These are phyloP conservation scores for Chalciporus sp. DNA, from an alignment of 1,284 basidiomycete genomes.

Conservation along the genomic window DNA sequence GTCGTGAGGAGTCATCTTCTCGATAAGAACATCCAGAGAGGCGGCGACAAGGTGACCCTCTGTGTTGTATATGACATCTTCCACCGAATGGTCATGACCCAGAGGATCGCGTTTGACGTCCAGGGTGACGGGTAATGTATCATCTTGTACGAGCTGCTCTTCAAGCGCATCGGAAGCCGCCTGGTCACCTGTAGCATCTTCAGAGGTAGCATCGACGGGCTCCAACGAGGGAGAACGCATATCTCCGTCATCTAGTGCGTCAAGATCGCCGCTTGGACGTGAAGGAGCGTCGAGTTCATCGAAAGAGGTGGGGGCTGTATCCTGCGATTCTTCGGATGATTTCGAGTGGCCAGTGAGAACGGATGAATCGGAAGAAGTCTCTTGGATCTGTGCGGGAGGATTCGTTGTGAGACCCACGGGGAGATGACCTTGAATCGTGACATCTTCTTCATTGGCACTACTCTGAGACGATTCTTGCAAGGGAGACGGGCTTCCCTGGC, in stretches of 20 bases:
- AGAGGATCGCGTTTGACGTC: slow-evolving; percentile 52
- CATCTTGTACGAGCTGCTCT: slow-evolving; percentile 57
- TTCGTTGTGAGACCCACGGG: slow-evolving; percentile 29
- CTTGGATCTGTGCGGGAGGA: slow-evolving; percentile 25
- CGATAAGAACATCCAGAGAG: slow-evolving; percentile 85
- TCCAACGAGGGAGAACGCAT: slow-evolving; percentile 47
- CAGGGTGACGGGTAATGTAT: slow-evolving; percentile 52
- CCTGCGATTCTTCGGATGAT: slow-evolving; percentile 45
- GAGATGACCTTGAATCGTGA: slow-evolving; percentile 53
- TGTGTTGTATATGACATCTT: slow-evolving; percentile 88
- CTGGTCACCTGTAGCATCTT: slow-evolving; percentile 47
- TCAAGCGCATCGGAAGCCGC: slow-evolving; percentile 42
- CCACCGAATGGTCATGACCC: slow-evolving; percentile 69
- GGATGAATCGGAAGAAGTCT: slow-evolving; percentile 35
- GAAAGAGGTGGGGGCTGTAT: slow-evolving; percentile 49
- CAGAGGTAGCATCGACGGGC: slow-evolving; percentile 53
- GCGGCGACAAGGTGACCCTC: slow-evolving; percentile 93
- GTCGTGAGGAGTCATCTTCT: slow-evolving; percentile 97
- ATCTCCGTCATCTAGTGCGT: slow-evolving; percentile 4
- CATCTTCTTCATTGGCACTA: slow-evolving; percentile 52
- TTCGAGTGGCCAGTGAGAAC: slow-evolving; percentile 41
- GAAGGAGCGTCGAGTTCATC: slow-evolving; percentile 43
- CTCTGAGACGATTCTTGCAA: slow-evolving; percentile 35
- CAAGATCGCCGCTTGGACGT: slow-evolving; percentile 18
- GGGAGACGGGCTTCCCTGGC: slow-evolving; percentile 35